Evolutionary conservation across 179 eudicot species (phyloP).

Genomic region (Actinidia polygama): DNA sequence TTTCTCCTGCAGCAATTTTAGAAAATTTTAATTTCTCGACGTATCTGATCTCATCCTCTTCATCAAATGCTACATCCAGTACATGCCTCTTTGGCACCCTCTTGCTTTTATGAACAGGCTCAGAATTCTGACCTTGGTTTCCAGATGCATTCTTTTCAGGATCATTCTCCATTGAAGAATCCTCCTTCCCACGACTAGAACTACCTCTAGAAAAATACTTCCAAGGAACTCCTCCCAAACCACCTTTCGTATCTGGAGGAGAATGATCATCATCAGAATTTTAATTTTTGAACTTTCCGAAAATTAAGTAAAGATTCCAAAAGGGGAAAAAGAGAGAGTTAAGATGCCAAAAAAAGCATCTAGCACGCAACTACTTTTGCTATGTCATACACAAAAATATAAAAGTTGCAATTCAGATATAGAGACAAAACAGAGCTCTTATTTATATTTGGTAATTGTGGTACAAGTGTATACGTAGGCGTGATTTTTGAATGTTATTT

Average conservation of each 20-base stretch:
- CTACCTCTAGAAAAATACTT: slow-evolving; percentile 71
- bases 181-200: slow-evolving; percentile 62
- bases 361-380: not conserved
- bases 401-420: not conserved
- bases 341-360: not conserved
- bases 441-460: not conserved
- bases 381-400: not conserved
- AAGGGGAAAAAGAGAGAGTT: not conserved
- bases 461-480: not conserved
- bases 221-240: slow-evolving; percentile 78
- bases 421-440: not conserved
- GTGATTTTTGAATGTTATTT: not conserved
- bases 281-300: slow-evolving; percentile 65
- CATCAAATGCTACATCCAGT: slow-evolving; percentile 66
- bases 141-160: slow-evolving; percentile 40
- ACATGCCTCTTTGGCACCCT: slow-evolving; percentile 76
- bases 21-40: slow-evolving; percentile 79
- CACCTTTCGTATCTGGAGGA: slow-evolving; percentile 46
- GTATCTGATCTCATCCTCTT: slow-evolving; percentile 89
- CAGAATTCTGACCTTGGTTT: slow-evolving; percentile 60
- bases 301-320: slow-evolving; percentile 11
- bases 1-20: slow-evolving; percentile 42
- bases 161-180: slow-evolving; percentile 43
- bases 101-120: slow-evolving; percentile 65
- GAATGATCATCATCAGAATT: slow-evolving; percentile 51